Percentiles rank a stretch among this genome's conserved stretches.
Conservation (phyloP, 495 filamentous ascomycete genomes). For the Aspergillus coremiiformis region DNA sequence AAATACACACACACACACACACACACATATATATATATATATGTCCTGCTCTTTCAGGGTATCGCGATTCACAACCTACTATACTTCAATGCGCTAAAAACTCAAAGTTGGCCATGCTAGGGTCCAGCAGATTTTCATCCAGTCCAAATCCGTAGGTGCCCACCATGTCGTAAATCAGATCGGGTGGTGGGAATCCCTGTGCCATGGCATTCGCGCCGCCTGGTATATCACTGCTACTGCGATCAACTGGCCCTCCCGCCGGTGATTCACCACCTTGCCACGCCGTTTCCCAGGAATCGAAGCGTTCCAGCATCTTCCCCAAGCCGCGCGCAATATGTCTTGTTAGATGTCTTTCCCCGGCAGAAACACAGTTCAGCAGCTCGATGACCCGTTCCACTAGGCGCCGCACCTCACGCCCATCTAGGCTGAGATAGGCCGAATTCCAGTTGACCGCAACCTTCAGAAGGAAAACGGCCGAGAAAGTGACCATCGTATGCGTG, state of each 20-base stretch:
- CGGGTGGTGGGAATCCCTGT: conserved; percentile 41
- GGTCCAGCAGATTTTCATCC: conserved; percentile 41
- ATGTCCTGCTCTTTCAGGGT: neutral
- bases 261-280: conserved; percentile 20
- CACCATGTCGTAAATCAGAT: conserved; percentile 44
- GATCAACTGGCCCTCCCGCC: conserved; percentile 5
- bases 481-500: conserved; percentile 58
- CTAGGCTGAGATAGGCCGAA: conserved; percentile 40
- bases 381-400: conserved; percentile 45
- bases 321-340: conserved; percentile 47
- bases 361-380: conserved; percentile 45
- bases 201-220: conserved; percentile 43
- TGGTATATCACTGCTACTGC: conserved; percentile 22
- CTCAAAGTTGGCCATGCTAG: conserved; percentile 42
- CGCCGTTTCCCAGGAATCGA: conserved; percentile 38
- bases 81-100: conserved; percentile 31
- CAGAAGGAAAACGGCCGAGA: conserved; percentile 49
- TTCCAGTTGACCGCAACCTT: conserved; percentile 52
- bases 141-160: conserved; percentile 43
- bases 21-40: neutral
- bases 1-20: neutral
- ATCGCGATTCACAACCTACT: neutral
- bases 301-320: conserved; percentile 46
- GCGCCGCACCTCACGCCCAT: conserved; percentile 38
- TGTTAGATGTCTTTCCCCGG: conserved; percentile 47